A percentile compares a stretch with the other conserved stretches of the same genome.
Conservation (phyloP, 2,329 filamentous ascomycete genomes). For the Talaromyces funiculosus region DNA sequence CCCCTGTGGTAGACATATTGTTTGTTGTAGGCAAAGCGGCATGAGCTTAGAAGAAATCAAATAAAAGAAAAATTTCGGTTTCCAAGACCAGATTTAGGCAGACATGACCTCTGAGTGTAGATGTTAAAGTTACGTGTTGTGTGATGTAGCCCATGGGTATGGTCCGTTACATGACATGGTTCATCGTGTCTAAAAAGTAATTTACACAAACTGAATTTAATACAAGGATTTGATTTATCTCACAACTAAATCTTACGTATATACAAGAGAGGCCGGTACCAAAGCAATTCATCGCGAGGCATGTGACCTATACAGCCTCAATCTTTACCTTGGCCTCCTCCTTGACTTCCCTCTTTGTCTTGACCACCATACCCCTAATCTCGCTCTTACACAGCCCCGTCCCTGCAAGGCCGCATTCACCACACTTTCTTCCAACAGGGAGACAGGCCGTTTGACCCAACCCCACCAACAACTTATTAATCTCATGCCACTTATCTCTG, state of each 20-base stretch:
- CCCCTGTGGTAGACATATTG: neutral
- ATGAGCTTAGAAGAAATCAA: neutral
- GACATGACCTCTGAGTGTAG: neutral
- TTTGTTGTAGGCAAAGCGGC: neutral
- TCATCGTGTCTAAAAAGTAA: neutral
- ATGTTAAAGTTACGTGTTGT: neutral
- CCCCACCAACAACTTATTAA: slow-evolving; percentile 83
- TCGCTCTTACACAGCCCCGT: slow-evolving; percentile 70
- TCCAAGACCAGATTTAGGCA: neutral
- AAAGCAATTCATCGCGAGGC: neutral
- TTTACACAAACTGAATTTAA: neutral
- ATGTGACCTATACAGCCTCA: neutral
- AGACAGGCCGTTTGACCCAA: slow-evolving; percentile 82
- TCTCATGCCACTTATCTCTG: slow-evolving; percentile 79
- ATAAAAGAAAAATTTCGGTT: neutral
- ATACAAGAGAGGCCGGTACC: neutral
- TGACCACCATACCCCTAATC: slow-evolving; percentile 59
- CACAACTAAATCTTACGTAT: neutral
- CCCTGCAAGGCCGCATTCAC: slow-evolving; percentile 74
- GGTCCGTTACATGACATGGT: neutral
- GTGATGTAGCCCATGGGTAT: neutral
- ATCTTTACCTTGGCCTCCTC: slow-evolving; percentile 16
- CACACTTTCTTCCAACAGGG: slow-evolving; percentile 73
- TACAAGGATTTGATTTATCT: neutral
- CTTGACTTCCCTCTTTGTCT: slow-evolving; percentile 45